Evolutionary conservation across 306 rosid species (phyloP).

Genomic region (Lupinus albus): DNA sequence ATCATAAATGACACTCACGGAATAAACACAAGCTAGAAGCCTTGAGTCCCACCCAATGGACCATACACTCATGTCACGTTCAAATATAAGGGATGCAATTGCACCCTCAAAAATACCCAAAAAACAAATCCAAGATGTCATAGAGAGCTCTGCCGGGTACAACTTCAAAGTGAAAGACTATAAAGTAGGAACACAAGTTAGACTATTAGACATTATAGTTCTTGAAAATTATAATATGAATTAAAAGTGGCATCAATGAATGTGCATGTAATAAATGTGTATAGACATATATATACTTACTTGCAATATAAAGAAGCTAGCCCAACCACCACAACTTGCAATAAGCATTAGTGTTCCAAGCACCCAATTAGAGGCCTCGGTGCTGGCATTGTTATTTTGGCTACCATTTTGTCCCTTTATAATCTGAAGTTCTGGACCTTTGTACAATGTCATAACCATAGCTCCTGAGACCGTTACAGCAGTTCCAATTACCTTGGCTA

Average conservation of each 20-base stretch:
- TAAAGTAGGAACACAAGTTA: not conserved
- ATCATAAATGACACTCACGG: slow-evolving; percentile 52
- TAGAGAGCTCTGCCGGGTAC: slow-evolving; percentile 86
- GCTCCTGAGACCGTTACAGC: slow-evolving; percentile 82
- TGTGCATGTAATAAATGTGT: not conserved
- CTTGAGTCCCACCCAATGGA: slow-evolving; percentile 83
- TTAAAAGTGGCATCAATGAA: not conserved
- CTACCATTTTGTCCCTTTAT: slow-evolving; percentile 42
- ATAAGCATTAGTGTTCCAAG: slow-evolving; percentile 77
- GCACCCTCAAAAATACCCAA: slow-evolving; percentile 77
- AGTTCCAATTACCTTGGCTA: slow-evolving; percentile 83
- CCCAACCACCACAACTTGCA: slow-evolving; percentile 76
- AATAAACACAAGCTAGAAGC: slow-evolving; percentile 87
- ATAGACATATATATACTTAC: slow-evolving; percentile 39
- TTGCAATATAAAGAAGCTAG: slow-evolving; percentile 89
- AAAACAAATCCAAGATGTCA: slow-evolving; percentile 82
- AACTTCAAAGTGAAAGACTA: slow-evolving; percentile 82
- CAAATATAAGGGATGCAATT: slow-evolving; percentile 62
- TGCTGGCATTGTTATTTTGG: slow-evolving; percentile 40
- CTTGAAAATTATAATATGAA: not conserved
- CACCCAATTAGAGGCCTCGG: slow-evolving; percentile 63
- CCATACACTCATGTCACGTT: slow-evolving; percentile 84
- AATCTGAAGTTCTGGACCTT: slow-evolving; percentile 71
- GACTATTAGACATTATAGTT: not conserved
- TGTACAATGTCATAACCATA: slow-evolving; percentile 93